phyloP scores from a whole-genome alignment of 352 stramenopile genomes.

The Pythium inflatum region DNA sequence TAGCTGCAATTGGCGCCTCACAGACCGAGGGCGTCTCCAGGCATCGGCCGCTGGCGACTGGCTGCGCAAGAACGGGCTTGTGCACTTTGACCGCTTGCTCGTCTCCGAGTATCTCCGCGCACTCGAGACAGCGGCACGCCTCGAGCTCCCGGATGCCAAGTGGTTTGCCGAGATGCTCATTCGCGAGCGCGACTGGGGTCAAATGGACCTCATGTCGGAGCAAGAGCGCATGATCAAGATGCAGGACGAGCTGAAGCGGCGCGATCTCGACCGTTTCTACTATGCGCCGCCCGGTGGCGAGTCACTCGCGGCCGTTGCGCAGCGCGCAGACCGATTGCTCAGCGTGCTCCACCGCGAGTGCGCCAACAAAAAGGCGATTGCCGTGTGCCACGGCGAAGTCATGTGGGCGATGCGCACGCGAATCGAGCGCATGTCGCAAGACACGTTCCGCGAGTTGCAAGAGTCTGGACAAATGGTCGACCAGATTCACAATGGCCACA shows the following conservation, averaged over 20 bases:
- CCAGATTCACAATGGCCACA: constrained; percentile 90
- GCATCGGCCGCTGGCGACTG: constrained; percentile 78
- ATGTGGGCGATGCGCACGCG: constrained; percentile 90
- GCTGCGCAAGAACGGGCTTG: constrained; percentile 78
- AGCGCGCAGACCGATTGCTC: constrained; percentile 81
- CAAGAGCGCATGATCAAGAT: constrained; percentile 88
- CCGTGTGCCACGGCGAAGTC: constrained; percentile 88
- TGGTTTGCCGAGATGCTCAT: constrained; percentile 91
- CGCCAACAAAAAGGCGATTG: constrained; percentile 75
- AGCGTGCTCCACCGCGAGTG: constrained; percentile 83
- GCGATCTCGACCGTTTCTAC: constrained; percentile 87
- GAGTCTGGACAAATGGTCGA: constrained; percentile 86
- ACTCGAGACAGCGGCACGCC: constrained; percentile 83
- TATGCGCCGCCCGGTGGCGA: constrained; percentile 84
- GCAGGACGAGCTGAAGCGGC: constrained; percentile 82
- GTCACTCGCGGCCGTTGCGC: constrained; percentile 78
- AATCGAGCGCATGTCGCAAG: constrained; percentile 87
- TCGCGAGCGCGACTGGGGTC: constrained; percentile 87
- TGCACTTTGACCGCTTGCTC: constrained; percentile 84
- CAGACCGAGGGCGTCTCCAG: constrained; percentile 77
- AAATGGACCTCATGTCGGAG: constrained; percentile 91
- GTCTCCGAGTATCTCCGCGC: constrained; percentile 88
- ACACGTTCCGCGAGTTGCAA: constrained; percentile 86
- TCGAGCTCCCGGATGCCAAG: constrained; percentile 69
- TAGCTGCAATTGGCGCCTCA: constrained; percentile 87